phyloP scores from a whole-genome alignment of 2,329 filamentous ascomycete species.

The Colletotrichum salicis region DNA sequence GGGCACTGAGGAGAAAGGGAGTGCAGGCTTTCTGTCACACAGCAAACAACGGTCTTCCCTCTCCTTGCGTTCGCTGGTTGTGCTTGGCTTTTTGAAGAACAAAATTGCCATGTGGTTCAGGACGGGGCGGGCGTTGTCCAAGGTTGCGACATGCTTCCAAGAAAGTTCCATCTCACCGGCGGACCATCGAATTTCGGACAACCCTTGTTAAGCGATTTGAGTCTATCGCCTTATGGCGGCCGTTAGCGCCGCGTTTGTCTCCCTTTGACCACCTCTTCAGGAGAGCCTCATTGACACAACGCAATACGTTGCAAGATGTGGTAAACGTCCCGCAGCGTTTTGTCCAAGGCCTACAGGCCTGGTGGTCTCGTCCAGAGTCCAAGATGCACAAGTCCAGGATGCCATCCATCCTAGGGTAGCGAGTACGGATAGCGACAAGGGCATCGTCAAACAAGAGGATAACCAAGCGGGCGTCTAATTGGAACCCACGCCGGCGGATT shows the following conservation, averaged over 20 bases:
- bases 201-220: constrained; percentile 7
- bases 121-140: constrained; percentile 12
- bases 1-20: neutral
- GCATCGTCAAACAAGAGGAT: constrained; percentile 8
- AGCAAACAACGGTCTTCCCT: constrained; percentile 12
- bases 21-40: neutral
- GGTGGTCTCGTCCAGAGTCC: neutral
- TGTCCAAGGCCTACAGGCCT: neutral
- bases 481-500: constrained; percentile 16
- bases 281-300: constrained; percentile 17
- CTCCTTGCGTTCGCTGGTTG: neutral
- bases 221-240: neutral
- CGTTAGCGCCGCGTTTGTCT: constrained; percentile 14
- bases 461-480: constrained; percentile 1
- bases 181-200: constrained; percentile 6
- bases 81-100: constrained; percentile 18
- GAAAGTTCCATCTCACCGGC: constrained; percentile 31
- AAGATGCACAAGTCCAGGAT: neutral
- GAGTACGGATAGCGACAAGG: neutral
- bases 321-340: neutral
- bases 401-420: neutral
- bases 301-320: neutral
- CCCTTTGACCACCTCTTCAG: neutral
- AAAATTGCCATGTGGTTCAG: constrained; percentile 34
- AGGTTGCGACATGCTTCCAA: constrained; percentile 35